Evolutionary conservation across 2,329 filamentous ascomycete genomes (phyloP).

Genomic region (Aureobasidium namibiae): DNA sequence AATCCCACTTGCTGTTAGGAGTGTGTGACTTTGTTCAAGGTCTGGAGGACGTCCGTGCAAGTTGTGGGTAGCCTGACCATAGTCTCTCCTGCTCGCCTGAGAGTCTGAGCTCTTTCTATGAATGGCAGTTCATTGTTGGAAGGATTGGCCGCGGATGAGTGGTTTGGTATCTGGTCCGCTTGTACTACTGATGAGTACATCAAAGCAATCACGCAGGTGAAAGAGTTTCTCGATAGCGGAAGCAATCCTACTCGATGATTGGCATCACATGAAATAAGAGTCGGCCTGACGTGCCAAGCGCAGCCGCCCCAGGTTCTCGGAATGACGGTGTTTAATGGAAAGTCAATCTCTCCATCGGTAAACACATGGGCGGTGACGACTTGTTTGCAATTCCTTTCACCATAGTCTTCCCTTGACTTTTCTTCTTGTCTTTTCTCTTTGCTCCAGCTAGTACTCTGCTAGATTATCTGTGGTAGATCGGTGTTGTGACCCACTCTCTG

Average conservation of each 20-base stretch:
- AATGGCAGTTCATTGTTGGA: too few species aligned
- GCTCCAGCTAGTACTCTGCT: background rate
- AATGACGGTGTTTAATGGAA: background rate
- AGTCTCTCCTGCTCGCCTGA: background rate
- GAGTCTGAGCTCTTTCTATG: background rate
- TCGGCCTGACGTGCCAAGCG: background rate
- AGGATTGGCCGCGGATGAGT: too few species aligned
- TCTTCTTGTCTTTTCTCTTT: background rate
- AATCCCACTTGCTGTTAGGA: background rate
- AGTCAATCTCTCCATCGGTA: background rate
- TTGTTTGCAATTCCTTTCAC: background rate
- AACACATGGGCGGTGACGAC: slow-evolving; percentile 8
- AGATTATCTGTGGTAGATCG: background rate
- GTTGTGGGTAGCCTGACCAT: background rate
- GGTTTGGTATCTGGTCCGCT: background rate
- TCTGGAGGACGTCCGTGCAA: background rate
- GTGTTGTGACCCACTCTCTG: background rate
- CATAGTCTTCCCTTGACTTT: background rate
- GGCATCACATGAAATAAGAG: slow-evolving; percentile 1
- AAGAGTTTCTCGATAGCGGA: background rate
- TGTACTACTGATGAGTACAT: background rate
- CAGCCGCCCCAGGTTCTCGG: background rate
- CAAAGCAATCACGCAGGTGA: background rate
- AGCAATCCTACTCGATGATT: background rate
- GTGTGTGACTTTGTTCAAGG: background rate